Evolutionary conservation across 2,329 filamentous ascomycete genomes (phyloP), one percentile per base, ranked within the genome.

Genomic region (Xylaria sp.): DNA sequence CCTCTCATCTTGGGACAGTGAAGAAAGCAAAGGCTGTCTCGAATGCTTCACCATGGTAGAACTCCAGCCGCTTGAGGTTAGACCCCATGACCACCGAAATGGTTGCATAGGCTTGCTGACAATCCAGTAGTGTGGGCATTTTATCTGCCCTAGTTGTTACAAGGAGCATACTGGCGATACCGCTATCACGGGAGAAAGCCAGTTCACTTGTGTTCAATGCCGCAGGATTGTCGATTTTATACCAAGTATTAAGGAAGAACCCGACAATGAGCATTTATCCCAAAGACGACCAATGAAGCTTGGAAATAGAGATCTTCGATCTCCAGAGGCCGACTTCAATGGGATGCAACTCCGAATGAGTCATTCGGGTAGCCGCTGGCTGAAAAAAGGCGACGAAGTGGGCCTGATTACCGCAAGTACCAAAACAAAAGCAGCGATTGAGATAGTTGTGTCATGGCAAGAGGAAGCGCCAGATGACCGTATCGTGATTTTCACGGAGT

Each of bases 401-500:
- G 48, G 52, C 1, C 1, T 6, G 8, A n/a, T 69, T 3, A 44
- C 46, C 0, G 13, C 60, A 15, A 71, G 71, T 28, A 67, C 69
- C 0, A 71, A 71, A 59, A 63, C 62, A 12, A 51, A 0, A 2
- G 34, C 2, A 0, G 64, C 66, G 1, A 25, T 67, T 6, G 6
- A 62, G 2, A 60, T 60, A 18, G 20, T 69, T 15, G n/a, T 28
- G 1, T n/a, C 13, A 1, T 69, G 66, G 68, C 66, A 52, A 50
- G 12, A 28, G 0, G 48, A 66, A 20, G 60, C 54, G 0, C 65
- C 69, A 0, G 31, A 63, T 1, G 72, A 72, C 63, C 67, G 70
- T 23, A 72, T 72, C 20, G 34, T 73, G 9, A 55, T 73, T n/a
- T 73, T 72, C 20, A 58, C 54, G 12, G 65, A 70, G 39, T 80